A percentile compares a stretch with the other conserved stretches of the same genome.
Evolutionary conservation across 176 grass and related monocot species (phyloP).

Genomic region (Paspalum vaginatum): DNA sequence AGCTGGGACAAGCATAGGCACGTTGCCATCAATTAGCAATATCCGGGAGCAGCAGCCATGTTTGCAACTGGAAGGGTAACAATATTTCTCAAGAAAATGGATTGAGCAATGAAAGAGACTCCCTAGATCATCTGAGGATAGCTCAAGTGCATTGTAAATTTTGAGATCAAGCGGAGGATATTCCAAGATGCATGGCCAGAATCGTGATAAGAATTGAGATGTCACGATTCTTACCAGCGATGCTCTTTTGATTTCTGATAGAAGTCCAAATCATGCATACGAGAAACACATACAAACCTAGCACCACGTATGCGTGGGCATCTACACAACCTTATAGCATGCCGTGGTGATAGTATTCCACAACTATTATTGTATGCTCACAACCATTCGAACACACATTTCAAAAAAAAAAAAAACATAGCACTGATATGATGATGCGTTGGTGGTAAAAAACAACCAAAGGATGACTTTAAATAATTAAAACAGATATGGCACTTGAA

Average conservation of each 20-base stretch:
- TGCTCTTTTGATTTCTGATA: too few species aligned
- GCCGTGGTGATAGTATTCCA: neutral
- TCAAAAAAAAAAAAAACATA: neutral
- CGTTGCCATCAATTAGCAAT: conserved; percentile 45
- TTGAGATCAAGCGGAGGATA: neutral
- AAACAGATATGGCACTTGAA: conserved; percentile 15
- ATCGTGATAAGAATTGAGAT: too few species aligned
- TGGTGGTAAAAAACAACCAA: neutral
- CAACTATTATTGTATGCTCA: neutral
- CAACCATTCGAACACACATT: neutral
- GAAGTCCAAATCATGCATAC: too few species aligned
- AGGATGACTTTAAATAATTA: conserved; percentile 11
- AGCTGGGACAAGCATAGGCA: conserved; percentile 82
- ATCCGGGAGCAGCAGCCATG: conserved; percentile 13
- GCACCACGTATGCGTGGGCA: neutral
- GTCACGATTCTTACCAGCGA: too few species aligned
- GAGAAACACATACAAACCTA: neutral
- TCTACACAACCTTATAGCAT: neutral
- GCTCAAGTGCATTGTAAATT: neutral
- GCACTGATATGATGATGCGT: neutral
- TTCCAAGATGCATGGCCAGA: neutral
- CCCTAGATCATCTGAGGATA: neutral
- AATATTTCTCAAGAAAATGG: neutral
- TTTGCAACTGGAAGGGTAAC: conserved; percentile 31
- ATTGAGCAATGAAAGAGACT: conserved; percentile 11